Conservation (phyloP, 2,329 filamentous ascomycete genomes). For the Diaporthe sp. region DNA sequence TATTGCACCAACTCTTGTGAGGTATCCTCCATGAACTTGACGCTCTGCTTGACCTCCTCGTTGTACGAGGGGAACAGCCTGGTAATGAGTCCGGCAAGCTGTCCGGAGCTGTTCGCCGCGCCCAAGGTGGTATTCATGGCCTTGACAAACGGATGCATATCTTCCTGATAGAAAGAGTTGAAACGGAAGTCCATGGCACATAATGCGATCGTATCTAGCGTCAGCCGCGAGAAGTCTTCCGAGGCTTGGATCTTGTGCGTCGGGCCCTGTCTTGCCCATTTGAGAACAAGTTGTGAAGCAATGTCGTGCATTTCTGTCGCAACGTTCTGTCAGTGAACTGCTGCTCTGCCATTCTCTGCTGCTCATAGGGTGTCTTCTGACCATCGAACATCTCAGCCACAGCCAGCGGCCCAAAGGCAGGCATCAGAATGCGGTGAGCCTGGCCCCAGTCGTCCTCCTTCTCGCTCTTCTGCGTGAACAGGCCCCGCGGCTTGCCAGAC, state of each 20-base stretch:
- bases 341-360: too few species aligned
- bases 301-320: conserved; percentile 75
- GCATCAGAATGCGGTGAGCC: conserved; percentile 75
- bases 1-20: conserved; percentile 72
- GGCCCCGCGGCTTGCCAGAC: conserved; percentile 72
- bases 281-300: conserved; percentile 74
- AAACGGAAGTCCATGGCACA: conserved; percentile 80
- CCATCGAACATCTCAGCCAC: conserved; percentile 75
- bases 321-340: not conserved
- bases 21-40: conserved; percentile 66
- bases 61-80: conserved; percentile 64
- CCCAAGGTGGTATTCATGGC: conserved; percentile 75
- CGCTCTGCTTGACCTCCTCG: conserved; percentile 67
- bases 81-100: conserved; percentile 61
- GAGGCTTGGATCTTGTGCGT: conserved; percentile 68
- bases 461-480: conserved; percentile 66
- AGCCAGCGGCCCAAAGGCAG: conserved; percentile 77
- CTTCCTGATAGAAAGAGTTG: conserved; percentile 79
- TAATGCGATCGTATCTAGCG: conserved; percentile 79
- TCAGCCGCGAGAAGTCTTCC: conserved; percentile 78
- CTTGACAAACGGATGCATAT: conserved; percentile 77
- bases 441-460: conserved; percentile 73
- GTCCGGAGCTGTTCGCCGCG: conserved; percentile 66
- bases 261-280: conserved; percentile 76
- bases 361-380: not conserved